Evolutionary conservation across 371 early-diverging fungal genomes (phyloP).

Genomic region (Apophysomyces sp.): DNA sequence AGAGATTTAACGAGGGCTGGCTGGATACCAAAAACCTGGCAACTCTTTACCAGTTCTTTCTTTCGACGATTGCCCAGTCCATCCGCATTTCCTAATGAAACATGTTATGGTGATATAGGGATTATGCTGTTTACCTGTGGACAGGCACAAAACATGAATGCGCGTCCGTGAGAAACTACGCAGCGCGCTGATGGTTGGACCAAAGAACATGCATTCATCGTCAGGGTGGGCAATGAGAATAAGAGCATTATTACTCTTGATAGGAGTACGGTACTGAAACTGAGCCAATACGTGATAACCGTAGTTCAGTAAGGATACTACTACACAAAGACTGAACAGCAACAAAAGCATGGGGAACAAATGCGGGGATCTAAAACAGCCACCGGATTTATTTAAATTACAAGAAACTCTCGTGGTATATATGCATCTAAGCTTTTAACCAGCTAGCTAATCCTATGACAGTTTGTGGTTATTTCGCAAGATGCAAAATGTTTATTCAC

Average conservation of each 20-base stretch:
- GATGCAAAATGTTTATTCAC: slow-evolving; percentile 14
- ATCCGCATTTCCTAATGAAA: slow-evolving; percentile 68
- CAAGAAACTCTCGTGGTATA: too few species aligned
- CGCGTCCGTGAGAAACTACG: slow-evolving; percentile 35
- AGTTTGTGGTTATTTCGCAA: too few species aligned
- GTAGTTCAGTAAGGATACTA: slow-evolving; percentile 12
- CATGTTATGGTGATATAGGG: neutral
- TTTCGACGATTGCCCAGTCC: slow-evolving; percentile 77
- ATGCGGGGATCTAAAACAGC: too few species aligned
- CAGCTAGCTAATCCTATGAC: too few species aligned
- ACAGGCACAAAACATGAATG: slow-evolving; percentile 81
- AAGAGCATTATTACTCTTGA: slow-evolving; percentile 54
- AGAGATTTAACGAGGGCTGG: slow-evolving; percentile 59
- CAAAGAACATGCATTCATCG: slow-evolving; percentile 99
- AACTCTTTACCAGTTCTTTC: slow-evolving; percentile 74
- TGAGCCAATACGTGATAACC: slow-evolving; percentile 19
- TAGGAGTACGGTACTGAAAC: slow-evolving; percentile 10
- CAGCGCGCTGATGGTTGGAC: slow-evolving; percentile 71
- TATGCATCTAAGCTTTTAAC: too few species aligned
- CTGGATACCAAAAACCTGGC: slow-evolving; percentile 66
- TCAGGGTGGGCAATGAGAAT: slow-evolving; percentile 98
- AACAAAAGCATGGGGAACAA: neutral
- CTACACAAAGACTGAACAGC: neutral
- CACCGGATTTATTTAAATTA: too few species aligned
- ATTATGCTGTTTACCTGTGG: slow-evolving; percentile 61